A percentile compares a stretch with the other conserved stretches of the same genome.
These are phyloP conservation scores for Clarireedia homoeocarpa DNA, from an alignment of 2,329 filamentous ascomycete genomes.

Conservation along the genomic window DNA sequence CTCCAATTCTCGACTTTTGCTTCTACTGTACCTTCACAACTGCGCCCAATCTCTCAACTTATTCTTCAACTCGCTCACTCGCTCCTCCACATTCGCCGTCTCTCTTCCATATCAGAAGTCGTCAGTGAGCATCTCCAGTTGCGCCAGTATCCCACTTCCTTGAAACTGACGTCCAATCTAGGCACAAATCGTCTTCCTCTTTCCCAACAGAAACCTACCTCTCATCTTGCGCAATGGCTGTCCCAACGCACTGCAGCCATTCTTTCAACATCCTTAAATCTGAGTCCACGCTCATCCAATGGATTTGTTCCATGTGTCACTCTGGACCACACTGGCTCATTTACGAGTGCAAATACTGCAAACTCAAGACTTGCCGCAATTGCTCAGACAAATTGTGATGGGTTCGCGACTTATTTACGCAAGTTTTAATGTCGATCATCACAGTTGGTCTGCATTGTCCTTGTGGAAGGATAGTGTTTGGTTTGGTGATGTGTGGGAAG, in stretches of 20 bases:
- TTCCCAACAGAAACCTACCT: neutral
- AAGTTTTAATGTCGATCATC: neutral
- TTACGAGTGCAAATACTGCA: slow-evolving; percentile 62
- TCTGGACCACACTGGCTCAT: slow-evolving; percentile 61
- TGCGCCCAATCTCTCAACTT: too few species aligned
- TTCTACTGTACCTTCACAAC: too few species aligned
- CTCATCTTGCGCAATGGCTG: slow-evolving; percentile 35
- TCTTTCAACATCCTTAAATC: slow-evolving; percentile 60
- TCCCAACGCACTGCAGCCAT: slow-evolving; percentile 52
- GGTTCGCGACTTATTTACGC: neutral
- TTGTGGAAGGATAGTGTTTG: neutral
- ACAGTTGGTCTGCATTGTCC: neutral
- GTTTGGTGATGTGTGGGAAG: neutral
- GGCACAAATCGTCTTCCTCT: neutral
- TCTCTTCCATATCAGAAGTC: too few species aligned
- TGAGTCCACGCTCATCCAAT: slow-evolving; percentile 56
- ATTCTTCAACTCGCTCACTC: neutral
- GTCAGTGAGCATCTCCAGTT: neutral
- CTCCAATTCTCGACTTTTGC: too few species aligned
- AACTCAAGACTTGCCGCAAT: slow-evolving; percentile 53
- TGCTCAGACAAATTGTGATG: slow-evolving; percentile 34
- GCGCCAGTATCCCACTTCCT: neutral
- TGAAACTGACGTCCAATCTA: neutral
- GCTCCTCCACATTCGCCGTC: neutral
- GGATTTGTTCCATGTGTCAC: slow-evolving; percentile 57